These are phyloP conservation scores for Coniochaeta hoffmannii DNA, from an alignment of 2,329 filamentous ascomycete genomes.

Conservation along the genomic window DNA sequence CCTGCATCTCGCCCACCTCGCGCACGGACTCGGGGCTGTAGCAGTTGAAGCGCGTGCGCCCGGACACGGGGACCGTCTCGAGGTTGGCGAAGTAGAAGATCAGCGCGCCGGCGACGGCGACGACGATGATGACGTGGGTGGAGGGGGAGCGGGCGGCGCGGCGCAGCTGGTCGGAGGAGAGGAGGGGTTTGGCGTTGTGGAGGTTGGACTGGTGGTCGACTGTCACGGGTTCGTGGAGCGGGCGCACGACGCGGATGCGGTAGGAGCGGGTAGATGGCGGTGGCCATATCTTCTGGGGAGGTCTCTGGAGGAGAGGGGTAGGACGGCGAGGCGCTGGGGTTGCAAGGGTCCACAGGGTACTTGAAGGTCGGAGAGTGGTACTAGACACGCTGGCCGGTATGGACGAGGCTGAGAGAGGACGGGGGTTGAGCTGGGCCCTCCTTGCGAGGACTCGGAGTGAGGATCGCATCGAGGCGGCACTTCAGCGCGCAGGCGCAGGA, in stretches of 20 bases:
- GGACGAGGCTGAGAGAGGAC: neutral
- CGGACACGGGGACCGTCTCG: slow-evolving; percentile 66
- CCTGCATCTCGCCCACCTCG: slow-evolving; percentile 42
- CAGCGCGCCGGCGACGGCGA: slow-evolving; percentile 35
- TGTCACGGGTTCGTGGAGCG: too few species aligned
- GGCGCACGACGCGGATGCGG: neutral
- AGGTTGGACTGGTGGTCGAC: slow-evolving; percentile 14
- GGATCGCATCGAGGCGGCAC: slow-evolving; percentile 1
- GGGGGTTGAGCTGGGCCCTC: neutral
- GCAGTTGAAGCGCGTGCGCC: slow-evolving; percentile 67
- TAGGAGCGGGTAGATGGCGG: neutral
- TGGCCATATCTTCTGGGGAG: neutral
- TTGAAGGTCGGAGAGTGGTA: neutral
- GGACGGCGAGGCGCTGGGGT: neutral
- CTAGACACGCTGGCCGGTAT: neutral
- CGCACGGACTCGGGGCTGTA: slow-evolving; percentile 49
- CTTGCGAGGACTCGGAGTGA: neutral
- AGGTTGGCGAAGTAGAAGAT: slow-evolving; percentile 61
- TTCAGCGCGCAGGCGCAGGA: neutral
- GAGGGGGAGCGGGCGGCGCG: slow-evolving; percentile 24
- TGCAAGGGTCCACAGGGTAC: neutral
- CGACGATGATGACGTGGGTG: slow-evolving; percentile 31
- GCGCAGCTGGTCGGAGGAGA: slow-evolving; percentile 25
- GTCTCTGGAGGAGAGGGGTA: neutral
- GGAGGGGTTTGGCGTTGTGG: slow-evolving; percentile 27